These are phyloP conservation scores for Podaxis sp. DNA, from an alignment of 768 basidiomycete genomes.

Conservation along the genomic window DNA sequence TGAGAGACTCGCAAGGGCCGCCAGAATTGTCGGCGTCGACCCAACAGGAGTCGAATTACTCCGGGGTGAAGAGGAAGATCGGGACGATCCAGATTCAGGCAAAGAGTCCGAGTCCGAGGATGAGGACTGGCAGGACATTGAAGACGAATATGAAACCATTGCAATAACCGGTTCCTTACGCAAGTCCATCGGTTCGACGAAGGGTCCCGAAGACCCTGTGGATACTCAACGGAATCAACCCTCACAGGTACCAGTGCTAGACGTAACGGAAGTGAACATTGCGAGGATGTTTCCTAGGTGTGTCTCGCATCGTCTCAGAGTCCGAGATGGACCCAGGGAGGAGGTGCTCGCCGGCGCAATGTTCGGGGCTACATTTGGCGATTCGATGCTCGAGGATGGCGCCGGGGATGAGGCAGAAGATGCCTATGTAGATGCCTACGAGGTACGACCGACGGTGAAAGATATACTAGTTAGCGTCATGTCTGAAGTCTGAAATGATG, in stretches of 20 bases:
- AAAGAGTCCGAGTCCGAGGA: conserved; percentile 9
- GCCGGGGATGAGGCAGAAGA: conserved; percentile 5
- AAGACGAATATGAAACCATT: conserved; percentile 9
- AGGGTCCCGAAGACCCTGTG: background rate
- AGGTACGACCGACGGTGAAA: conserved; percentile 49
- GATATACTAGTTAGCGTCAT: conserved; percentile 62
- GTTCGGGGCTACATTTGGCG: conserved; percentile 51
- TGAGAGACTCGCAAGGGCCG: conserved; percentile 64
- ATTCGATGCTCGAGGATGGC: background rate
- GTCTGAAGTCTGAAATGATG: conserved; percentile 37
- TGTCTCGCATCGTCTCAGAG: conserved; percentile 71
- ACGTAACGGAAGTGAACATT: conserved; percentile 73
- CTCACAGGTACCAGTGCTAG: conserved; percentile 20
- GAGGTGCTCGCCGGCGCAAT: conserved; percentile 65
- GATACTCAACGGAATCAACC: conserved; percentile 3
- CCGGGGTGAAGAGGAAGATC: conserved; percentile 14
- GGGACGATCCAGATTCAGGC: background rate
- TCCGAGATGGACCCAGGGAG: conserved; percentile 67
- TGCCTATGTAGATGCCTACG: conserved; percentile 19
- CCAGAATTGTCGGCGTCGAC: conserved; percentile 62
- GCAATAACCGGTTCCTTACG: background rate
- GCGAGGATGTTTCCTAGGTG: conserved; percentile 72
- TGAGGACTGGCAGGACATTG: conserved; percentile 15
- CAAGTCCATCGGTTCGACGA: background rate
- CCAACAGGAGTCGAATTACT: conserved; percentile 60